Conservation (phyloP, 805 yeast species). For the Wickerhamomyces hampshirensis region DNA sequence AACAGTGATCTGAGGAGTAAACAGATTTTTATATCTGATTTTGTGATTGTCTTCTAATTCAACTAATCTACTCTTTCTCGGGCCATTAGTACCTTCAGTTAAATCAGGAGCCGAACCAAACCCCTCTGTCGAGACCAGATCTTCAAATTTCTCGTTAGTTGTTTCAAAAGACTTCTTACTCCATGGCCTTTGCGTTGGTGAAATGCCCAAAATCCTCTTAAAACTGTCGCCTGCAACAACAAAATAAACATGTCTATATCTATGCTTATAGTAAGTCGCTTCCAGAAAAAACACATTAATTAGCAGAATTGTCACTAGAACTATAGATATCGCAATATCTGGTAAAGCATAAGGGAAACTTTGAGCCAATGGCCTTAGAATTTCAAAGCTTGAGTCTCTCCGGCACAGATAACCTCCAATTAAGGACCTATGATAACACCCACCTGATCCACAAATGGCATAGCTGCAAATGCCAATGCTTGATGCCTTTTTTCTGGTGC, state of each 20-base stretch:
- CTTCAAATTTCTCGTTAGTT: background rate
- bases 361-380: constrained; percentile 6
- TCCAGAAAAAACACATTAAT: constrained; percentile 15
- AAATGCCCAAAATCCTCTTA: constrained; percentile 3
- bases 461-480: constrained; percentile 15
- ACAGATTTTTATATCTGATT: constrained; percentile 3
- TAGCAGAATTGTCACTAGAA: constrained; percentile 3
- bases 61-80: no score
- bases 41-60: constrained; percentile 1
- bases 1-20: constrained; percentile 6
- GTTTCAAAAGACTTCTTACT: background rate
- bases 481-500: constrained; percentile 16
- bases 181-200: constrained; percentile 9
- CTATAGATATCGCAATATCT: constrained; percentile 9
- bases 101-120: no score
- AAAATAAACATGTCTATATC: constrained; percentile 14
- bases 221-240: constrained; percentile 10
- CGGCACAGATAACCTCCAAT: constrained; percentile 15
- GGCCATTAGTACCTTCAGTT: background rate
- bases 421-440: constrained; percentile 17
- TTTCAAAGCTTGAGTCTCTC: constrained; percentile 10
- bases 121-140: no score
- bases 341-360: constrained; percentile 16
- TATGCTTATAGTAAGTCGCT: constrained; percentile 15
- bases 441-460: constrained; percentile 16